Conservation (phyloP, 2,329 filamentous ascomycete species). For the Ophiostoma quercus region DNA sequence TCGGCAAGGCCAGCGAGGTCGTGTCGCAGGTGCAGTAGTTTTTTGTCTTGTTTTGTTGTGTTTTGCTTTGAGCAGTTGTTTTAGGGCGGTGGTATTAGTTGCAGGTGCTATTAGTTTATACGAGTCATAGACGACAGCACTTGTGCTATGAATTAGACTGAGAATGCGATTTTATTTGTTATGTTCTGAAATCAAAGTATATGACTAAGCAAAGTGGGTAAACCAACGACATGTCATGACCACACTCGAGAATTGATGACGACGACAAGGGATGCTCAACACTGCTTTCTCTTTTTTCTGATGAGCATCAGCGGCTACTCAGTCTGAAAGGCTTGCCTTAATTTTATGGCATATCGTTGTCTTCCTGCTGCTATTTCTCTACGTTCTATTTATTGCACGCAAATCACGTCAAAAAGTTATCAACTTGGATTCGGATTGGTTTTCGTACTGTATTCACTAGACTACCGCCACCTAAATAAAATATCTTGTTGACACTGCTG, state of each 20-base stretch:
- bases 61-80: neutral
- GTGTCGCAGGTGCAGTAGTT: slow-evolving; percentile 69
- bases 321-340: too few species aligned
- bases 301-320: too few species aligned
- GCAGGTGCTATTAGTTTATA: neutral
- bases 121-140: neutral
- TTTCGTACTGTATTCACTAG: too few species aligned
- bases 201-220: neutral
- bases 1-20: slow-evolving; percentile 87
- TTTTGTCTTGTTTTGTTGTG: too few species aligned
- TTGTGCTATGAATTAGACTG: neutral
- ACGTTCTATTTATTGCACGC: too few species aligned
- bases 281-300: too few species aligned
- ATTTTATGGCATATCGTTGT: too few species aligned
- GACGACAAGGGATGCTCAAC: neutral
- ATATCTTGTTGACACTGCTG: too few species aligned
- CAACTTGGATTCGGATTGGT: too few species aligned
- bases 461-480: too few species aligned
- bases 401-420: too few species aligned
- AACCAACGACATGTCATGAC: neutral
- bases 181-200: neutral
- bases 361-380: too few species aligned
- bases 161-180: slow-evolving; percentile 1
- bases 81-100: neutral
- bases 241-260: neutral